phyloP scores from a whole-genome alignment of 345 rosid genomes.

The Eucalyptus paniculata region DNA sequence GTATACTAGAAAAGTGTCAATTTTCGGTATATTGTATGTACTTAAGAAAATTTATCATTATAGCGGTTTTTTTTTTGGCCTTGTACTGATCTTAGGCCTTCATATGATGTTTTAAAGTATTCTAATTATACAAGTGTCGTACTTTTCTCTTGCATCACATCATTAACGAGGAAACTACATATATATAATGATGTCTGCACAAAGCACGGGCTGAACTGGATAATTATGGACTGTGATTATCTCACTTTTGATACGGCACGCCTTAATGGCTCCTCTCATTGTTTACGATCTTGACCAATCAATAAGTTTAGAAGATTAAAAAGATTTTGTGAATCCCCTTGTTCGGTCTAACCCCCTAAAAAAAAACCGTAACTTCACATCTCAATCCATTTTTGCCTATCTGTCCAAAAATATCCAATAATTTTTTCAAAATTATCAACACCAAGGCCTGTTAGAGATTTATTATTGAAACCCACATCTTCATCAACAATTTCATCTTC shows the following conservation, averaged over 20 bases:
- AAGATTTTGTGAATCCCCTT: background rate
- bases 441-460: background rate
- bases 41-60: background rate
- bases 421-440: background rate
- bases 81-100: background rate
- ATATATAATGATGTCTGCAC: background rate
- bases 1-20: background rate
- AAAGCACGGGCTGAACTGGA: background rate
- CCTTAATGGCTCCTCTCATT: background rate
- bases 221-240: background rate
- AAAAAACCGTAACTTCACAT: background rate
- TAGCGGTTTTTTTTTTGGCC: background rate
- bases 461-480: background rate
- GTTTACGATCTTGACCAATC: background rate
- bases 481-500: background rate
- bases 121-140: too few species aligned
- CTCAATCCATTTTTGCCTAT: background rate
- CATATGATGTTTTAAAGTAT: background rate
- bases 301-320: background rate
- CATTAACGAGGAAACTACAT: background rate
- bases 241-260: background rate
- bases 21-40: background rate
- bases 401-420: background rate
- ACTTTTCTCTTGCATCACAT: background rate
- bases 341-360: background rate